Evolutionary conservation across 148 eudicot species (phyloP).

Genomic region (Rhododendron griersonianum): DNA sequence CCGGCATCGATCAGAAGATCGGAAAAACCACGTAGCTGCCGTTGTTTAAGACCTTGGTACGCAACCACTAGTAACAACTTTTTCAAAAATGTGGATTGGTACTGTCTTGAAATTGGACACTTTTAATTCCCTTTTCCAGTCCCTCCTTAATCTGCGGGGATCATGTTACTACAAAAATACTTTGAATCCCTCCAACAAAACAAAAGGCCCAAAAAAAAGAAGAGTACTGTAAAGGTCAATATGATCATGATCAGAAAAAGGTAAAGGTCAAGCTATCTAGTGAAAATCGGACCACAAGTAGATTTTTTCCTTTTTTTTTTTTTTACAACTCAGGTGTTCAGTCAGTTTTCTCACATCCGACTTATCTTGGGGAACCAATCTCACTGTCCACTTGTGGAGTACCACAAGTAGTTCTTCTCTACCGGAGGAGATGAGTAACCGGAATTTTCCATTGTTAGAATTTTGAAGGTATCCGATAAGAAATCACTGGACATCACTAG

Average conservation of each 20-base stretch:
- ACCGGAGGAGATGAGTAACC: not conserved
- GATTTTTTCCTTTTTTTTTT: no score
- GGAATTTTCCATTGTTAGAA: not conserved
- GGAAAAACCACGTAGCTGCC: not conserved
- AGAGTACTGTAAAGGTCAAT: not conserved
- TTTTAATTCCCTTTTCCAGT: not conserved
- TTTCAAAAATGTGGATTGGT: not conserved
- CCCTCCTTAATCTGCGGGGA: not conserved
- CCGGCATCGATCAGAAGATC: not conserved
- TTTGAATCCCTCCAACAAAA: not conserved
- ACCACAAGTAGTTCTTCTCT: no score
- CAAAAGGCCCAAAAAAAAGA: not conserved
- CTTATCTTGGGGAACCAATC: not conserved
- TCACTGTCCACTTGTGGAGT: no score
- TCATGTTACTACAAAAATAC: not conserved
- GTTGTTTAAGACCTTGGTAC: not conserved
- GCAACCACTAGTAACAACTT: not conserved
- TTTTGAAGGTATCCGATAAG: not conserved
- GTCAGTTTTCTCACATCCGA: not conserved
- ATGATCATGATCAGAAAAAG: not conserved
- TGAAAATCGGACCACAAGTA: not conserved
- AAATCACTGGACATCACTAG: not conserved
- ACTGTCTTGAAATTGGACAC: not conserved
- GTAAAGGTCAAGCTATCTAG: not conserved
- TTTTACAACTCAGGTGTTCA: no score